These are phyloP conservation scores for Nakaseomyces bracarensis DNA, from an alignment of 1,139 yeast genomes.

Conservation along the genomic window DNA sequence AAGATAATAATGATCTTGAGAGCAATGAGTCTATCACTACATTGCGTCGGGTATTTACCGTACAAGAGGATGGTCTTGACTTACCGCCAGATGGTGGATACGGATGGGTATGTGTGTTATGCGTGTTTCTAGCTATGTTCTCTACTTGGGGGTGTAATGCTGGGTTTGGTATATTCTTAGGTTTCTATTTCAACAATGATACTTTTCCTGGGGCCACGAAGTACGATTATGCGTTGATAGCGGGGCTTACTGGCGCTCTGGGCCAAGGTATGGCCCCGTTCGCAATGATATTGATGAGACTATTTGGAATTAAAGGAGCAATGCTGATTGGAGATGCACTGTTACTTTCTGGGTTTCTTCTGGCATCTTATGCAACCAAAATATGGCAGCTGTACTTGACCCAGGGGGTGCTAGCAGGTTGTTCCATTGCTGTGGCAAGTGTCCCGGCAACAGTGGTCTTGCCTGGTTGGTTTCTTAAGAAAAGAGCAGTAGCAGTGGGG, in stretches of 20 bases:
- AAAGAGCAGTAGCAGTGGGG: slow-evolving; percentile 51
- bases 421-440: slow-evolving; percentile 51
- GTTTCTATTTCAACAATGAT: slow-evolving; percentile 42
- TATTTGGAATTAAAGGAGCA: slow-evolving; percentile 35
- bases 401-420: slow-evolving; percentile 60
- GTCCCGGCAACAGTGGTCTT: slow-evolving; percentile 50
- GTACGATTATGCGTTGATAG: slow-evolving; percentile 59
- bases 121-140: slow-evolving; percentile 46
- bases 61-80: slow-evolving; percentile 31
- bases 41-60: slow-evolving; percentile 32
- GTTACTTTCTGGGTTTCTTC: slow-evolving; percentile 49
- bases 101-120: slow-evolving; percentile 60
- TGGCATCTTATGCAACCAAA: slow-evolving; percentile 55
- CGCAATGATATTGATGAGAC: slow-evolving; percentile 34
- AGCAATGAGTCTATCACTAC: slow-evolving; percentile 9
- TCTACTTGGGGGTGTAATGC: slow-evolving; percentile 73
- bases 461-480: slow-evolving; percentile 55
- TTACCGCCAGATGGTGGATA: slow-evolving; percentile 60
- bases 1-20: neutral
- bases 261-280: slow-evolving; percentile 57
- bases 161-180: slow-evolving; percentile 59
- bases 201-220: slow-evolving; percentile 50
- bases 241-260: slow-evolving; percentile 52
- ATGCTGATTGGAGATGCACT: slow-evolving; percentile 43
- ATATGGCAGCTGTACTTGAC: slow-evolving; percentile 60